These are phyloP conservation scores for Blastobotrys petasosporus DNA, from an alignment of 1,139 yeast genomes.

Conservation along the genomic window DNA sequence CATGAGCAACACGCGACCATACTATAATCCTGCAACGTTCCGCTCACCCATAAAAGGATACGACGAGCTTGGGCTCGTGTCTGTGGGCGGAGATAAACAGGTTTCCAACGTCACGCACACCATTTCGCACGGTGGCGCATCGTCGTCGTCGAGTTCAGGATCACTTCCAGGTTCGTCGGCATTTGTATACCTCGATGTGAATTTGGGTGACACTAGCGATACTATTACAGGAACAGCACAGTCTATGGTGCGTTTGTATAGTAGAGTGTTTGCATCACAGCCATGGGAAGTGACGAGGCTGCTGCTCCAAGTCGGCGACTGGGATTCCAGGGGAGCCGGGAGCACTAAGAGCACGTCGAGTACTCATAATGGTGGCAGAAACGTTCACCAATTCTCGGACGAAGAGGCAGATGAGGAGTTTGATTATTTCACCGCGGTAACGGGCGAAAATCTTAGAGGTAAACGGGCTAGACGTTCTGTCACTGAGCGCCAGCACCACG, in stretches of 20 bases:
- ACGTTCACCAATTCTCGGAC: constrained; percentile 9
- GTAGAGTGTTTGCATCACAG: constrained; percentile 64
- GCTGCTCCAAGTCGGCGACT: constrained; percentile 70
- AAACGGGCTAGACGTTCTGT: not conserved
- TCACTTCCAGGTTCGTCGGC: constrained; percentile 11
- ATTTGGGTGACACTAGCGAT: constrained; percentile 15
- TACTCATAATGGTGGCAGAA: not conserved
- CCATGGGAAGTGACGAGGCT: constrained; percentile 84
- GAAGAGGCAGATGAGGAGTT: constrained; percentile 35
- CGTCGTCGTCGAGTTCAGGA: constrained; percentile 10
- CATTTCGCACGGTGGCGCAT: too few species aligned
- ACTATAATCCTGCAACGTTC: constrained; percentile 65
- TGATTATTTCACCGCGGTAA: constrained; percentile 43
- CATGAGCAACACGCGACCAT: constrained; percentile 46
- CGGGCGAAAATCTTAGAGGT: constrained; percentile 20
- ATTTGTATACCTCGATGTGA: constrained; percentile 14
- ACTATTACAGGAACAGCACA: constrained; percentile 35
- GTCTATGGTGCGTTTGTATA: constrained; percentile 62
- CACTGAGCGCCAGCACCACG: not conserved
- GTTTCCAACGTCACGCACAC: too few species aligned
- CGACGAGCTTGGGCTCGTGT: constrained; percentile 52
- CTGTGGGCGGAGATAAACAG: constrained; percentile 34
- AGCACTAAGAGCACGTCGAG: not conserved
- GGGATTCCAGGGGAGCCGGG: constrained; percentile 14
- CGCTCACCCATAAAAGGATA: constrained; percentile 35